Evolutionary conservation across 2,329 filamentous ascomycete genomes (phyloP), one percentile per base, ranked within the genome.

Genomic region (Chlorencoelia australis): DNA sequence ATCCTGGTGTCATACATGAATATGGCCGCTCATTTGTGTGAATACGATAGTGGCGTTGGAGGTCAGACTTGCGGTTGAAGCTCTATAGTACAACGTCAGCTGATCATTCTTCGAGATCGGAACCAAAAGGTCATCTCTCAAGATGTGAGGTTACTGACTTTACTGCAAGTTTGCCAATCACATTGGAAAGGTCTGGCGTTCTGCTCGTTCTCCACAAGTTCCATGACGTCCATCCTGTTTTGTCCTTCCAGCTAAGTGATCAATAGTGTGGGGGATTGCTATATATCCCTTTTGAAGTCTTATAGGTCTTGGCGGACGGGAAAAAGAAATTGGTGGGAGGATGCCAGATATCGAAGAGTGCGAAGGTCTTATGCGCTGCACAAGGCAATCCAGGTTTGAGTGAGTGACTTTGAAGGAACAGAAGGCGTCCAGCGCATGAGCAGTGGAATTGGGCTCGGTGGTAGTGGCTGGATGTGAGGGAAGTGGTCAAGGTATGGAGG

Each of bases 1-100:
- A 82, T 5, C 69, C 72, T 7, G 66, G 65, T 7, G 65, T 70
- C 37, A 63, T 63, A 59, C 77, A 82, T 19, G 68, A 65, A 54
- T 80, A 81, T 7, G 78, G 78, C 14, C 77, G 65, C 57, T 82
- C 77, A 52, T 81, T 81, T 36, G 78, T 82, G 58, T 82, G 78
- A 52, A 82, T 82, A 44, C 78, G 69, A 52, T 79, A 79, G 52
- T 82, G 78, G 53, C 78, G 68, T 52, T 80, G 75, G 42, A 82
- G 62, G 50, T 82, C 78, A 13, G 78, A 82, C 58, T 82, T 82
- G 51, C 78, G 68, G 59, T 81, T 81, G 64, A 82, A 82, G 60
- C 73, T 78, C 78, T 82, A 47, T 10, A 30, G 17, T 10, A 26
- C 9, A 24, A 20, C 20, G 34, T 47, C 29, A 44, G 40, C 19